Evolutionary conservation across 169 alveolate genomes (phyloP).

Genomic region (Plasmodium relictum): DNA sequence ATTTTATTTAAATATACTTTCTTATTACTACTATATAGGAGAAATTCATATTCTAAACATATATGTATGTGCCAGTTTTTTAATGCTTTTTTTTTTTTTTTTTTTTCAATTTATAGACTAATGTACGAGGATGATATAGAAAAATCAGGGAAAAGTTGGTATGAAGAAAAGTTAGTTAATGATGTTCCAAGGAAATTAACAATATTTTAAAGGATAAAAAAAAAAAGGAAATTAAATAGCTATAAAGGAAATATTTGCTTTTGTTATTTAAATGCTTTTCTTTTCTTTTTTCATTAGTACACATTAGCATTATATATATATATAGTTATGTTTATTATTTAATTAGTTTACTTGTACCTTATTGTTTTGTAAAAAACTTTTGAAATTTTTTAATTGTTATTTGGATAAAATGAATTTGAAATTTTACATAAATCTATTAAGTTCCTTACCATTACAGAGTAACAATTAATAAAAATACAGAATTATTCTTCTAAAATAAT

Average conservation of each 20-base stretch:
- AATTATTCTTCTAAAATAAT: neutral
- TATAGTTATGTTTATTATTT: no score
- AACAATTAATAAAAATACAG: neutral
- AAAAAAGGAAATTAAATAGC: no score
- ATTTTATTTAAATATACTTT: neutral
- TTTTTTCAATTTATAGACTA: slow-evolving; percentile 5
- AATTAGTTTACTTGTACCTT: no score
- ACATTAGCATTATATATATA: no score
- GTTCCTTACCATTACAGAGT: no score
- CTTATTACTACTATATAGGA: neutral
- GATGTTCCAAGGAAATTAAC: slow-evolving; percentile 72
- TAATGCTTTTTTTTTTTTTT: neutral
- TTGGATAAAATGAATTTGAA: no score
- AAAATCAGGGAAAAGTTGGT: slow-evolving; percentile 44
- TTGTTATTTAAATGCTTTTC: neutral
- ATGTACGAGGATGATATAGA: slow-evolving; percentile 37
- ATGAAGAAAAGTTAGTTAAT: slow-evolving; percentile 44
- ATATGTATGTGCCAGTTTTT: neutral
- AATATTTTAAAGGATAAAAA: slow-evolving; percentile 11
- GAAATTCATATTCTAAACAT: neutral
- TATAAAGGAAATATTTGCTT: no score
- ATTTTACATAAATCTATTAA: no score
- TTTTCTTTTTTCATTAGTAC: neutral
- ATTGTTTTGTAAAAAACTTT: no score
- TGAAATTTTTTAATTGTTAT: no score